Base-by-base conservation (phyloP, 148 eudicot genomes). In the Camellia sinensis region DNA sequence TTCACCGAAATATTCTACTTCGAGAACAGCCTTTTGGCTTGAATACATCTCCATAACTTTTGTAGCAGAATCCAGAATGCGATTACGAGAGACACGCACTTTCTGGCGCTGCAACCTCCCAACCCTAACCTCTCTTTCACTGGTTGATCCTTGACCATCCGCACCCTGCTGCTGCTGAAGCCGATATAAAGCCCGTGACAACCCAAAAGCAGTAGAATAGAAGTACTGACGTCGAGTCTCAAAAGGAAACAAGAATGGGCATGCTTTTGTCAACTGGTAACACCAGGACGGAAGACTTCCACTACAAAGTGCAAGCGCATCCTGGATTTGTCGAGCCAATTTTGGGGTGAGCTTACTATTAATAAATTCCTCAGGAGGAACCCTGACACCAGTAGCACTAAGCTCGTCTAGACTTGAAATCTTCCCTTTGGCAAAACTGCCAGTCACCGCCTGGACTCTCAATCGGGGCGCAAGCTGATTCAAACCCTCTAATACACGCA, bases 1-100 rank as follows among this genome's bases (percentile, higher is more conserved):
- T 80, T 97, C 99, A 80, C 99, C 99, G 80, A 97, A 97, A 88
- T 97, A 97, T 87, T 97, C 99, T 50, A 97, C 98, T 84, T 97
- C 99, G 74, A 97, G 97, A 46, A 94, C 97, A 80, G 99, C 97
- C 83, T 97, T 97, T 83, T 97, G 99, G 75, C 97, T 92, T n/a
- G 98, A 92, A 86, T 92, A 97, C 98, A 97, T 97, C 84, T 97
- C 99, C 99, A 97, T 97, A 67, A 97, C 99, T 85, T 97, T 97
- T 13, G 91, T 94, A 85, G 99, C 99, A 72, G 99, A 97, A 87
- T 97, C 99, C 79, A 97, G 83, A 78, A 97, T 97, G 46, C 99
- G 89, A 84, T 84, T 97, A 68, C 99, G 89, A 5, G 99, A 97
- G 10, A 97, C 98, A 62, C 99, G 97, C 72, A 97, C 99, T 84